Evolutionary conservation across 2,329 filamentous ascomycete species (phyloP), one percentile per base, ranked within the genome.

Genomic region (Lachnellula subtilissima): DNA sequence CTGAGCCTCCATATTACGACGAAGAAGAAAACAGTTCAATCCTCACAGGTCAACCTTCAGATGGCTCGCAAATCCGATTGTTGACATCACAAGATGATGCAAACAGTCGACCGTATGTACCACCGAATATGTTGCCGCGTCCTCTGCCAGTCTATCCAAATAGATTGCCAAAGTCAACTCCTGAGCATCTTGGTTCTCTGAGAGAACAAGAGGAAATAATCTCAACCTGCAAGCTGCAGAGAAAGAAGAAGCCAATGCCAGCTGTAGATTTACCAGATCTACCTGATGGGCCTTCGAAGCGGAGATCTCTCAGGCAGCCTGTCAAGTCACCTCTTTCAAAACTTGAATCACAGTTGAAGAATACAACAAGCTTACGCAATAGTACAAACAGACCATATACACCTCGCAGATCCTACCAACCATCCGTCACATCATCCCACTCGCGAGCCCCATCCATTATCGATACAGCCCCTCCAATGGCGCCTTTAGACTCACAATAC

Each of bases 401-500:
- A 5, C 60, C 67, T 14, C 69, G 72, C 58, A 74, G 76, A 66
- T 74, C 75, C 64, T 80, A 82, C 64, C 75, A 80, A 58, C 73
- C 78, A 32, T 71, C 77, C 25, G 71, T 74, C 22, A 68, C 70
- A 42, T 75, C 74, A 17, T 66, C 73, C 50, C 73, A 76, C 9
- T 79, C 78, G 19, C 71, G 78, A 66, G 69, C 75, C 23, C 70
- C 76, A 5, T 81, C 79, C 1, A 73, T 82, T 32, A 67, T 82
- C 40, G 78, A 81, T 63, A 85, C 87, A 51, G 79, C 82, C 4
- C 80, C 80, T 2, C 74, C 77, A 58, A 84, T 88, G 68, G 78
- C 78, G 5, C 82, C 85, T 3, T 79, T 83, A 37, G 86, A 89
- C 61, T 78, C 81, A 1, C 80, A 84, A 5, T 90, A 88, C 65